Evolutionary conservation across 805 yeast species (phyloP), one percentile per base, ranked within the genome.

Genomic region (Cyberlindnera mycetangii): DNA sequence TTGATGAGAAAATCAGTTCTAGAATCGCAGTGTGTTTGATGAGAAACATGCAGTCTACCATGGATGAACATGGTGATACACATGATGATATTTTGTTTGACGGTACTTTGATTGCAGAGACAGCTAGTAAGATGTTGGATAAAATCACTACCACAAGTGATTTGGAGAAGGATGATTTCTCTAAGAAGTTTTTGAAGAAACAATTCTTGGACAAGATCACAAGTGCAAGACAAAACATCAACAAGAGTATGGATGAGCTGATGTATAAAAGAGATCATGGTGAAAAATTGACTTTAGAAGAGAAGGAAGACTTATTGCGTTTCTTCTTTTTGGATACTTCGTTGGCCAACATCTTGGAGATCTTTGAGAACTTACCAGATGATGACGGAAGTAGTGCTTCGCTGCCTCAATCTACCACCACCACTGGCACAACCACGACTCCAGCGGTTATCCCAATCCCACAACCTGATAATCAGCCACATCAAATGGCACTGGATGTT

Each of bases 11-110:
- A 39, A 73, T 83, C 51, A 80, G 78, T 55, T 85, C 89, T 33
- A 76, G 81, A 55, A 76, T 89, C 47, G 93, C 95, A 1, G 72
- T 86, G 35, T 81, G 85, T 54, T 77, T 93, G 38, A 82, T 90
- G 83, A 76, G 84, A 55, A 90, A 90, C 62, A 83, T 89, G 83
- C 89, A 84, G 54, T 65, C 83, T 43, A 65, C 67, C 34, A 52
- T 65, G 10, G 58, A 57, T 25, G 44, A 60, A n/a, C 49, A 45
- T 37, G 67, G 61, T 52, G 71, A 63, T 18, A 46, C 67, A 4
- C 52, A 68, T 32, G 85, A 75, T 59, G 92, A 85, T 51, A 68
- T 85, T 39, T 72, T 85, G 61, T 83, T 81, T 60, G 92, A 85
- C 65, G 93, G 92, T 6, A 75, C 89, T 0, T 66, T 85, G 45